Percentiles rank a stretch among this genome's conserved stretches.
These are phyloP conservation scores for Vitis rotundifolia DNA, from an alignment of 164 flowering plant genomes.

Conservation along the genomic window DNA sequence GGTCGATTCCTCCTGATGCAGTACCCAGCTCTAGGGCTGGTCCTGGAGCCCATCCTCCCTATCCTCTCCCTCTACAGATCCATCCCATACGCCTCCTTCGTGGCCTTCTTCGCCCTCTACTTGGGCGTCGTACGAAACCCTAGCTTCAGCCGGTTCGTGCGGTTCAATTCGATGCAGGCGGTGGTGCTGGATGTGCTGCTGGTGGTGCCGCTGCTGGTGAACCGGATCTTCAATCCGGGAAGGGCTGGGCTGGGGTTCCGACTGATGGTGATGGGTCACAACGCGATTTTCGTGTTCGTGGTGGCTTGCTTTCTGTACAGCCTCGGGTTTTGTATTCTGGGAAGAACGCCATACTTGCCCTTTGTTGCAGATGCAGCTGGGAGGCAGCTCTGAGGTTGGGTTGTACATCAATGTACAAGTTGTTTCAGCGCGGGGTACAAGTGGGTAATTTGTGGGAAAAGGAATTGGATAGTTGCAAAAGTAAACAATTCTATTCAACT, in stretches of 20 bases:
- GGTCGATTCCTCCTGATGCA: slow-evolving; percentile 65
- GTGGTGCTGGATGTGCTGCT: slow-evolving; percentile 81
- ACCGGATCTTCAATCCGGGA: slow-evolving; percentile 63
- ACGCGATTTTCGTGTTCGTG: slow-evolving; percentile 54
- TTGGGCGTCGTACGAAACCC: slow-evolving; percentile 79
- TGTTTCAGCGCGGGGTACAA: too few relatives aligned
- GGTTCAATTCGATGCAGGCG: slow-evolving; percentile 96
- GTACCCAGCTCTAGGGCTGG: slow-evolving; percentile 47
- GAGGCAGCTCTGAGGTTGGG: slow-evolving; percentile 43
- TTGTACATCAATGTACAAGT: too few relatives aligned
- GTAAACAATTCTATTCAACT: too few relatives aligned
- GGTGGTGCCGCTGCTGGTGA: slow-evolving; percentile 61
- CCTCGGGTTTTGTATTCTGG: slow-evolving; percentile 48
- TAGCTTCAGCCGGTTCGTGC: slow-evolving; percentile 53
- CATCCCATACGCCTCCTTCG: slow-evolving; percentile 77
- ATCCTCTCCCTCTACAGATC: slow-evolving; percentile 59
- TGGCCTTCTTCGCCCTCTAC: slow-evolving; percentile 82
- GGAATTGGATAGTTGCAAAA: too few relatives aligned
- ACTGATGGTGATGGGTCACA: slow-evolving; percentile 52
- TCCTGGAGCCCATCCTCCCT: slow-evolving; percentile 74
- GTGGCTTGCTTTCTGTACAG: slow-evolving; percentile 66
- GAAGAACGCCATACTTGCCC: slow-evolving; percentile 79
- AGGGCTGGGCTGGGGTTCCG: slow-evolving; percentile 52
- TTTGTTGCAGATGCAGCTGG: slow-evolving; percentile 86
- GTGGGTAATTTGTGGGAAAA: too few relatives aligned